Evolutionary conservation across 2,329 filamentous ascomycete species (phyloP), one percentile per base, ranked within the genome.

Genomic region (Dactylellina drechsleri): DNA sequence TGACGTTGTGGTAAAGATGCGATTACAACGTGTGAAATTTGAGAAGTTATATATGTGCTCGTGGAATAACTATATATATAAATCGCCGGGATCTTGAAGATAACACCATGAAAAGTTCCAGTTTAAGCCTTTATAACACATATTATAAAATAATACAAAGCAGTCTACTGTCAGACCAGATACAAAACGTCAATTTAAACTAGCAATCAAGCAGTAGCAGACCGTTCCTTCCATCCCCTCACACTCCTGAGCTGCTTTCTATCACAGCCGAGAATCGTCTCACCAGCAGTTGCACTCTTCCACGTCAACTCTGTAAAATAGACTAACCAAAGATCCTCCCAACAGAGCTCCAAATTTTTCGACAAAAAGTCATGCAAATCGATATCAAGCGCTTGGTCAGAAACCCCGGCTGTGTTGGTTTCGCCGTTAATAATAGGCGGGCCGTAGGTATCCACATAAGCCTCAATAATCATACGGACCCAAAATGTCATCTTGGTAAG

Each of bases 301-400:
- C 77, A 78, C 4, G 64, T 73, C 18, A 77, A 66, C 26, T 76
- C 77, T 3, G 68, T 77, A 47, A 77, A 78, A 50, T 77, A 78
- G 2, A 56, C 49, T 61, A 71, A 61, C 77, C 77, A 78, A 12
- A 78, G 50, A 47, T 77, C 67, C 41, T 77, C 65, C 49, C 76
- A 74, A 18, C 74, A 66, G 20, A 78, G 26, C 15, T 75, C 77
- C 43, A 66, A 43, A 26, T 78, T 78, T 23, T 67, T 68, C 23
- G 56, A 76, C 31, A 78, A 20, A 36, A 78, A 78, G 10, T 64
- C 70, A 1, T 70, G 60, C 15, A 77, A 49, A 47, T 71, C 60
- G 12, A 75, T 23, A 4, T 15, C 13, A 18, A 47, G 13, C 16
- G 8, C 16, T n/a, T 15, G 15, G 15, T n/a, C 43, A 15, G 36